phyloP scores from a whole-genome alignment of 2,329 filamentous ascomycete genomes.

The Hymenoscyphus fraxineus region DNA sequence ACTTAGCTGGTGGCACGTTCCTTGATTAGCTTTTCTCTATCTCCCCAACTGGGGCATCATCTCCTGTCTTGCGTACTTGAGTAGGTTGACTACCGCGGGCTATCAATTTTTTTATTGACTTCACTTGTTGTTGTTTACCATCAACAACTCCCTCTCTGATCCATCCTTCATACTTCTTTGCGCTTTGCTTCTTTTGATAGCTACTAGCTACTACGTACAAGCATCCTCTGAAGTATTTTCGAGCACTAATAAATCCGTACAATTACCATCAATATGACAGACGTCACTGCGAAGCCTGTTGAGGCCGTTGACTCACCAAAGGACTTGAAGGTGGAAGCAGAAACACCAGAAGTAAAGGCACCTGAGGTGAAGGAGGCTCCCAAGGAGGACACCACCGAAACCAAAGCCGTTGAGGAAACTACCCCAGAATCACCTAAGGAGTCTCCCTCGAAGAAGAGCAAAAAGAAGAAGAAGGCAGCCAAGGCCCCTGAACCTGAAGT shows the following conservation, averaged over 20 bases:
- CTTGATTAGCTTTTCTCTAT: conserved; percentile 1
- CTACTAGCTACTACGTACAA: not conserved
- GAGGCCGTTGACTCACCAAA: not conserved
- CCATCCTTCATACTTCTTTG: not conserved
- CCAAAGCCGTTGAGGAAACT: not conserved
- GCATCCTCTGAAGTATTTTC: not conserved
- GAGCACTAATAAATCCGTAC: not conserved
- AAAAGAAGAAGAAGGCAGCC: not conserved
- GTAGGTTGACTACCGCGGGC: not conserved
- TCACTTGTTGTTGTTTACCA: not conserved
- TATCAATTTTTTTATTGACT: not conserved
- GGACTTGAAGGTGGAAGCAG: not conserved
- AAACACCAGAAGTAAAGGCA: not conserved
- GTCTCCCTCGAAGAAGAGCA: not conserved
- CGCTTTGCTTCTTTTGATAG: not conserved
- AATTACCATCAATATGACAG: not conserved
- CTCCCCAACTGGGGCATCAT: conserved; percentile 5
- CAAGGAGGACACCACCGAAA: not conserved
- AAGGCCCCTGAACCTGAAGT: not conserved
- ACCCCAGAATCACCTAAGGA: not conserved
- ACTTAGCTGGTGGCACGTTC: conserved; percentile 7
- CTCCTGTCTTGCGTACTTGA: conserved; percentile 8
- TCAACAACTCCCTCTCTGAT: not conserved
- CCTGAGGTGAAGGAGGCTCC: not conserved
- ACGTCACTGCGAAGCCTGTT: not conserved